These are phyloP conservation scores for Monilinia vaccinii-corymbosi DNA, from an alignment of 2,329 filamentous ascomycete genomes.

Conservation along the genomic window DNA sequence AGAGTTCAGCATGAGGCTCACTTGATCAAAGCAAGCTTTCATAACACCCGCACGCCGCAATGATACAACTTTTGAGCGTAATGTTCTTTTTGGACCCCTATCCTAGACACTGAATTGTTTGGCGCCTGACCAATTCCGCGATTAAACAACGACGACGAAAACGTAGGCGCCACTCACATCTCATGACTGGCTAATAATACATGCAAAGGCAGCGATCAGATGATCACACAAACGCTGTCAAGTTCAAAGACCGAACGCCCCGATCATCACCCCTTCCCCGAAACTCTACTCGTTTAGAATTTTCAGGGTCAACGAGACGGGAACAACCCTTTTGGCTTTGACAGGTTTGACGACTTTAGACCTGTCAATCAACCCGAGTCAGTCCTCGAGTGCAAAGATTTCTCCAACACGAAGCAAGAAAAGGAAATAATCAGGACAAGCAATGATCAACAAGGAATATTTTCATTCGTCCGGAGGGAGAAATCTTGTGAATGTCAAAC, in stretches of 20 bases:
- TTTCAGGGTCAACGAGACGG: not conserved
- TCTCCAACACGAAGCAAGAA: not conserved
- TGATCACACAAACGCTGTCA: not conserved
- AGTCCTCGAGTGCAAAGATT: not conserved
- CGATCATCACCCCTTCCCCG: not conserved
- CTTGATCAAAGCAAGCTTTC: not conserved
- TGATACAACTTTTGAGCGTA: not conserved
- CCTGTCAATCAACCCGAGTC: not conserved
- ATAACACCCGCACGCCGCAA: not conserved
- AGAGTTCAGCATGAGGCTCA: not conserved
- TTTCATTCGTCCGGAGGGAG: conserved; percentile 6
- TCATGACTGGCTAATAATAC: not conserved
- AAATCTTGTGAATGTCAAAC: not conserved
- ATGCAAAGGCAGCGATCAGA: not conserved
- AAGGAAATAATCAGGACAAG: not conserved
- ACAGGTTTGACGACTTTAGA: not conserved
- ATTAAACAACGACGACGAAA: not conserved
- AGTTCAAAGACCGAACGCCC: not conserved
- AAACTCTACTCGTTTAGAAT: not conserved
- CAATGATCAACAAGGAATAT: not conserved
- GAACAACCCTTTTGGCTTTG: not conserved
- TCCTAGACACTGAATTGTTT: not conserved
- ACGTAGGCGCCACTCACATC: not conserved
- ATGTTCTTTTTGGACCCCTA: not conserved
- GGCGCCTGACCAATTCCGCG: not conserved